These are phyloP conservation scores for Stagonosporopsis rhizophila DNA, from an alignment of 2,329 filamentous ascomycete genomes.

Conservation along the genomic window DNA sequence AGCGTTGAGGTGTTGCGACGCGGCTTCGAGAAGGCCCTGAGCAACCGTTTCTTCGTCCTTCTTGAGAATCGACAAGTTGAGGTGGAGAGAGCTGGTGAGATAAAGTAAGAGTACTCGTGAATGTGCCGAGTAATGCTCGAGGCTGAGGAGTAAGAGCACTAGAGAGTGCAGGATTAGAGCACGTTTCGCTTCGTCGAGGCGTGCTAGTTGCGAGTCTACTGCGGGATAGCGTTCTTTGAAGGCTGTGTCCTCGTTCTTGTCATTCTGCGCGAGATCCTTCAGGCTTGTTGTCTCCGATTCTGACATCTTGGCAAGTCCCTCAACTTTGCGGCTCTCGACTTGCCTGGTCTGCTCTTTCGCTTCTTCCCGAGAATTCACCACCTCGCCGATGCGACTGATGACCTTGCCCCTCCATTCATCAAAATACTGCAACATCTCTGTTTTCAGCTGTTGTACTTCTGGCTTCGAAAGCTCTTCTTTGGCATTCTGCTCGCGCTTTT, in stretches of 20 bases:
- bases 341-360: slow-evolving; percentile 39
- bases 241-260: slow-evolving; percentile 46
- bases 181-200: slow-evolving; percentile 66
- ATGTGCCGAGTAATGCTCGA: slow-evolving; percentile 79
- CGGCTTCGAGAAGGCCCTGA: slow-evolving; percentile 74
- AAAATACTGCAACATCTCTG: slow-evolving; percentile 73
- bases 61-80: slow-evolving; percentile 69
- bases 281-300: slow-evolving; percentile 37
- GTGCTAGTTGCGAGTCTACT: slow-evolving; percentile 58
- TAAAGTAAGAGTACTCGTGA: slow-evolving; percentile 75
- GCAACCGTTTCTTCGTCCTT: slow-evolving; percentile 79
- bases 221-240: slow-evolving; percentile 52
- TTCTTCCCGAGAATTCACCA: slow-evolving; percentile 55
- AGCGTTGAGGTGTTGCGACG: slow-evolving; percentile 73
- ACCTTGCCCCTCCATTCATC: slow-evolving; percentile 80
- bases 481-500: slow-evolving; percentile 42
- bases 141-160: slow-evolving; percentile 74
- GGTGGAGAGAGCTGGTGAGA: slow-evolving; percentile 72
- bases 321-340: slow-evolving; percentile 30
- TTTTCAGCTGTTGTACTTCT: slow-evolving; percentile 70
- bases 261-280: slow-evolving; percentile 33
- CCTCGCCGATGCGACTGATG: slow-evolving; percentile 73
- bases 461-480: slow-evolving; percentile 59
- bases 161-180: slow-evolving; percentile 74
- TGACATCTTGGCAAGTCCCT: slow-evolving; percentile 39